phyloP scores from a whole-genome alignment of 805 yeast species.

The Monosporozyma yasuniensis region DNA sequence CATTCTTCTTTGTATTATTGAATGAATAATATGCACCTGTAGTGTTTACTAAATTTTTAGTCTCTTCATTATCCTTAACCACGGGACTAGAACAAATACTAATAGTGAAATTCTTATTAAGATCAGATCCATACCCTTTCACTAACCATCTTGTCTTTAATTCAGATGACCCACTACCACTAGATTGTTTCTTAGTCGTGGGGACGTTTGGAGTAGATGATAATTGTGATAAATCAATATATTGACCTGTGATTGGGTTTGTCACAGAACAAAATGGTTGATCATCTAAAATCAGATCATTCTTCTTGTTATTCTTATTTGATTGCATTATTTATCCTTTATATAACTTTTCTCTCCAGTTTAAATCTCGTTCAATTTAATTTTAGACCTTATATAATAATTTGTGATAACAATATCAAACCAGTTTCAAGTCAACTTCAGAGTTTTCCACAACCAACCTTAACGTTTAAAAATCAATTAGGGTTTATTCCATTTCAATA shows the following conservation, averaged over 20 bases:
- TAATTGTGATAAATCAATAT: slow-evolving; percentile 27
- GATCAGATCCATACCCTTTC: slow-evolving; percentile 58
- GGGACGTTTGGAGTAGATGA: slow-evolving; percentile 23
- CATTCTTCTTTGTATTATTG: not conserved
- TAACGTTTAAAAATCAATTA: too few species aligned
- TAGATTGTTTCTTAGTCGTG: not conserved
- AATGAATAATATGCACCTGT: slow-evolving; percentile 48
- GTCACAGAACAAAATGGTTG: slow-evolving; percentile 24
- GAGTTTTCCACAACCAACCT: too few species aligned
- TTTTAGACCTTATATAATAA: too few species aligned
- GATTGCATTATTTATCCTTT: too few species aligned
- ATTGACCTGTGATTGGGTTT: slow-evolving; percentile 25
- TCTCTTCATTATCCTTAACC: slow-evolving; percentile 16
- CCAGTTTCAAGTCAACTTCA: too few species aligned
- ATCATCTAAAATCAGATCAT: not conserved
- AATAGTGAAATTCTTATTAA: slow-evolving; percentile 59
- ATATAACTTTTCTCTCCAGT: not conserved
- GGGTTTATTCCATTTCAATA: too few species aligned
- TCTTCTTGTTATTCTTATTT: not conserved
- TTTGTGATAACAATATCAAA: too few species aligned
- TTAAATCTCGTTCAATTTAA: too few species aligned
- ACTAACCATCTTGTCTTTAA: slow-evolving; percentile 44
- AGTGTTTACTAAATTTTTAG: slow-evolving; percentile 14
- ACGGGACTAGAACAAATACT: slow-evolving; percentile 61
- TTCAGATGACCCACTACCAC: not conserved